phyloP scores from a whole-genome alignment of 306 rosid species.

The Leucaena leucocephala region DNA sequence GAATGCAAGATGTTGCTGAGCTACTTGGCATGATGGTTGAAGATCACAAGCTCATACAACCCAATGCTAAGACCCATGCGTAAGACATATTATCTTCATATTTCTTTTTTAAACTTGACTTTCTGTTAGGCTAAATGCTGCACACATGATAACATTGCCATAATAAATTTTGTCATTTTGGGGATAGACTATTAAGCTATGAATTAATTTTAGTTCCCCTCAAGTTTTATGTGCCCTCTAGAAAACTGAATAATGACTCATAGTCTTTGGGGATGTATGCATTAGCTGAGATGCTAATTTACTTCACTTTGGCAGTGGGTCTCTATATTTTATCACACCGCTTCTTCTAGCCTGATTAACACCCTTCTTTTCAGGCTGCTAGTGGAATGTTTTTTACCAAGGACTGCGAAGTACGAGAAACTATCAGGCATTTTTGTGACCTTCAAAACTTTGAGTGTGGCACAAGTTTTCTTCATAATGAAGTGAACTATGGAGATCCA shows the following conservation, averaged over 20 bases:
- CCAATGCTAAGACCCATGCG: constrained; percentile 88
- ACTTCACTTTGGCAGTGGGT: constrained; percentile 2
- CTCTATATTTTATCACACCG: constrained; percentile 5
- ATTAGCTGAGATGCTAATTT: constrained; percentile 25
- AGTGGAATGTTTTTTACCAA: constrained; percentile 92
- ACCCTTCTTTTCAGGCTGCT: constrained; percentile 61
- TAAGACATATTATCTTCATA: constrained; percentile 44
- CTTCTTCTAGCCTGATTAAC: constrained; percentile 27
- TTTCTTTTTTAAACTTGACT: constrained; percentile 20
- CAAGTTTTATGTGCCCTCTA: constrained; percentile 13
- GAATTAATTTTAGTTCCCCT: constrained; percentile 10
- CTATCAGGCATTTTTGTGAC: constrained; percentile 96
- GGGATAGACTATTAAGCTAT: constrained; percentile 22
- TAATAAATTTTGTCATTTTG: background rate
- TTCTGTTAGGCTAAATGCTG: constrained; percentile 13
- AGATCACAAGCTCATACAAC: constrained; percentile 87
- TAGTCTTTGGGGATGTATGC: constrained; percentile 23
- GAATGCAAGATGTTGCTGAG: constrained; percentile 99
- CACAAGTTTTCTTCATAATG: constrained; percentile 65
- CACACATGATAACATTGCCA: background rate
- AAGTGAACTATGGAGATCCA: constrained; percentile 89
- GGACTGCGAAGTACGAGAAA: constrained; percentile 84
- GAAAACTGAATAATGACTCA: constrained; percentile 16
- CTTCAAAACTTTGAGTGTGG: constrained; percentile 78
- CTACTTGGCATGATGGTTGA: constrained; percentile 97